Percentiles rank a stretch among this genome's conserved stretches.
These are phyloP conservation scores for Albizia julibrissin DNA, from an alignment of 306 rosid genomes.

Conservation along the genomic window DNA sequence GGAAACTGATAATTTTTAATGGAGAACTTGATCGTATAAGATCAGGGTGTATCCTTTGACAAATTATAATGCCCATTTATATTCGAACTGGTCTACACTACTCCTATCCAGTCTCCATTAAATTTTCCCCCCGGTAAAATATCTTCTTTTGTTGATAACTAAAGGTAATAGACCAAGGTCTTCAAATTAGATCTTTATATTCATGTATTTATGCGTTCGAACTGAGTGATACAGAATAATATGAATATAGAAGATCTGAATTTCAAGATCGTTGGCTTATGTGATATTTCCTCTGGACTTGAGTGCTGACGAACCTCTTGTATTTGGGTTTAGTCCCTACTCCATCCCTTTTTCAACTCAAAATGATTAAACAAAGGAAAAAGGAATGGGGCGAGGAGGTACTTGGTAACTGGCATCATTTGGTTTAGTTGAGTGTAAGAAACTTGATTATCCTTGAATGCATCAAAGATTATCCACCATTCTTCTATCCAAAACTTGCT, in stretches of 20 bases:
- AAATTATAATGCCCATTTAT: slow-evolving; percentile 11
- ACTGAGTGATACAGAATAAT: not conserved
- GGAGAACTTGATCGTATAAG: slow-evolving; percentile 97
- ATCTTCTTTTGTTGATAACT: not conserved
- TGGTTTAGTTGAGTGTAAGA: not conserved
- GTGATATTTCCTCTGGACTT: not conserved
- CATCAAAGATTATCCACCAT: slow-evolving; percentile 78
- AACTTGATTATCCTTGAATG: slow-evolving; percentile 46
- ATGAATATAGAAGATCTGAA: not conserved
- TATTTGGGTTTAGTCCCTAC: not conserved
- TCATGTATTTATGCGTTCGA: not conserved
- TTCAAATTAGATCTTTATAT: not conserved
- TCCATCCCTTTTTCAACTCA: not conserved
- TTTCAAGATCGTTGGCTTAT: not conserved
- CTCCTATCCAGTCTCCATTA: slow-evolving; percentile 9
- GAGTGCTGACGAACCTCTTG: not conserved
- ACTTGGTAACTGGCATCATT: not conserved
- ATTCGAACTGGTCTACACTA: slow-evolving; percentile 3
- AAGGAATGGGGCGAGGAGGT: not conserved
- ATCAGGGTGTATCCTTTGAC: slow-evolving; percentile 96
- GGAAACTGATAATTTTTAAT: slow-evolving; percentile 82
- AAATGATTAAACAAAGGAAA: not conserved
- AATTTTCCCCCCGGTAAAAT: not conserved
- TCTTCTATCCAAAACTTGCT: slow-evolving; percentile 91
- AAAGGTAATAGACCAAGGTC: not conserved